phyloP scores from a whole-genome alignment of 2,329 filamentous ascomycete genomes.

The Hirsutella rhossiliensis region DNA sequence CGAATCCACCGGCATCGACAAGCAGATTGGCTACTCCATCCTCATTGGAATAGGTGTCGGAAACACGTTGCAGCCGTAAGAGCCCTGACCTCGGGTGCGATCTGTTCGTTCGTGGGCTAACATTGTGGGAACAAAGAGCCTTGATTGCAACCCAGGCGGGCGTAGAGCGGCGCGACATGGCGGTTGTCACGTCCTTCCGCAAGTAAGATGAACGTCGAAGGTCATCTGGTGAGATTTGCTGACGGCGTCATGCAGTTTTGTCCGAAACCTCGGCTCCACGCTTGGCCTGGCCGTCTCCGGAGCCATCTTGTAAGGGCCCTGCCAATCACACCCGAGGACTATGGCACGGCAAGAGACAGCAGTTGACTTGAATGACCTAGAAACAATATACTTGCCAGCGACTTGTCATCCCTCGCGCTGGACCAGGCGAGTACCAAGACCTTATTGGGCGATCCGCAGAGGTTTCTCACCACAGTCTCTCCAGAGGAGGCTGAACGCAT shows the following conservation, averaged over 20 bases:
- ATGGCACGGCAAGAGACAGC: not conserved
- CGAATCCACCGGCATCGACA: slow-evolving; percentile 31
- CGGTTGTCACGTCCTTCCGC: slow-evolving; percentile 29
- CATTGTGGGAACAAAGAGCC: slow-evolving; percentile 12
- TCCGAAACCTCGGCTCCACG: slow-evolving; percentile 25
- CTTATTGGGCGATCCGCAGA: slow-evolving; percentile 20
- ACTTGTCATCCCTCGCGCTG: slow-evolving; percentile 15
- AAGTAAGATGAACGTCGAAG: slow-evolving; percentile 17
- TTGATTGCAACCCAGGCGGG: slow-evolving; percentile 43
- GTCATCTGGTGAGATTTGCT: not conserved
- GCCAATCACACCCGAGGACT: too few relatives aligned
- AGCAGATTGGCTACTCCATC: slow-evolving; percentile 41
- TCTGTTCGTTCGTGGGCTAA: slow-evolving; percentile 3
- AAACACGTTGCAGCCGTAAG: slow-evolving; percentile 37
- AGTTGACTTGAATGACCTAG: slow-evolving; percentile 8
- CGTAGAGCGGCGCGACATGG: slow-evolving; percentile 35
- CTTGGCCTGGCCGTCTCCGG: slow-evolving; percentile 26
- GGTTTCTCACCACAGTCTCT: slow-evolving; percentile 16
- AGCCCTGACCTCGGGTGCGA: not conserved
- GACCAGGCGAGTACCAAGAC: slow-evolving; percentile 9
- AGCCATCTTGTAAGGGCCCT: slow-evolving; percentile 20
- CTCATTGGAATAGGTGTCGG: slow-evolving; percentile 39
- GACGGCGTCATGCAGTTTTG: slow-evolving; percentile 16
- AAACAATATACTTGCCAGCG: slow-evolving; percentile 22
- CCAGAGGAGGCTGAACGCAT: slow-evolving; percentile 15